phyloP scores from a whole-genome alignment of 2,329 filamentous ascomycete species.

The Colletotrichum gigasporum region DNA sequence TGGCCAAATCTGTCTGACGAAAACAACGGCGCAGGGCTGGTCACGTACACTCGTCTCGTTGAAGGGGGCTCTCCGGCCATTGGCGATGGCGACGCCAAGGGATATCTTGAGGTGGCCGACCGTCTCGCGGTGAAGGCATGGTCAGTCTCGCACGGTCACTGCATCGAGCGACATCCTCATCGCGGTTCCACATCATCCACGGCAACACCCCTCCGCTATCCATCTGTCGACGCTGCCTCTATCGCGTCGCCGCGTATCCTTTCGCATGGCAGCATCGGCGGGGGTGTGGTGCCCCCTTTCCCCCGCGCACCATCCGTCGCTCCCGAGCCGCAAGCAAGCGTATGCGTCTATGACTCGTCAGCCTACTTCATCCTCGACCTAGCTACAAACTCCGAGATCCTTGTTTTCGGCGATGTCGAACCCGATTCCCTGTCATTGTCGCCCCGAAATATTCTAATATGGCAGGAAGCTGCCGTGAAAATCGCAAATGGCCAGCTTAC shows the following conservation, averaged over 20 bases:
- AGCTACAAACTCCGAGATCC: conserved; percentile 75
- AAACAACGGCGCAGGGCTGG: conserved; percentile 90
- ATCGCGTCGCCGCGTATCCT: conserved; percentile 32
- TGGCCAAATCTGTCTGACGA: conserved; percentile 98
- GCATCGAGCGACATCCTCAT: conserved; percentile 76
- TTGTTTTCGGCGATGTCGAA: conserved; percentile 96
- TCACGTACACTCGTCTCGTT: conserved; percentile 88
- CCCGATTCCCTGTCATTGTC: conserved; percentile 85
- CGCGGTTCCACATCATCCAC: conserved; percentile 55
- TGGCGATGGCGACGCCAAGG: conserved; percentile 80
- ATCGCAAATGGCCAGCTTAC: conserved; percentile 76
- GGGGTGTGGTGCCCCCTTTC: neutral
- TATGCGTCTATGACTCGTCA: conserved; percentile 85
- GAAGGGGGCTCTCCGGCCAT: conserved; percentile 89
- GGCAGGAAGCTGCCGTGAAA: conserved; percentile 89
- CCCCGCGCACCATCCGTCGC: conserved; percentile 16
- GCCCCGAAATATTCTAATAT: conserved; percentile 83
- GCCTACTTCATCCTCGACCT: conserved; percentile 92
- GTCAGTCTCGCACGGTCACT: conserved; percentile 89
- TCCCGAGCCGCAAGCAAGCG: conserved; percentile 46
- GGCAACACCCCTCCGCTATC: conserved; percentile 34
- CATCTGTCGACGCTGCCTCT: conserved; percentile 42
- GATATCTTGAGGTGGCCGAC: conserved; percentile 89
- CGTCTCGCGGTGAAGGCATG: conserved; percentile 90
- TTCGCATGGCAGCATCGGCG: conserved; percentile 6